Conservation (phyloP, 164 flowering plant genomes). For the Dillenia suffruticosa region DNA sequence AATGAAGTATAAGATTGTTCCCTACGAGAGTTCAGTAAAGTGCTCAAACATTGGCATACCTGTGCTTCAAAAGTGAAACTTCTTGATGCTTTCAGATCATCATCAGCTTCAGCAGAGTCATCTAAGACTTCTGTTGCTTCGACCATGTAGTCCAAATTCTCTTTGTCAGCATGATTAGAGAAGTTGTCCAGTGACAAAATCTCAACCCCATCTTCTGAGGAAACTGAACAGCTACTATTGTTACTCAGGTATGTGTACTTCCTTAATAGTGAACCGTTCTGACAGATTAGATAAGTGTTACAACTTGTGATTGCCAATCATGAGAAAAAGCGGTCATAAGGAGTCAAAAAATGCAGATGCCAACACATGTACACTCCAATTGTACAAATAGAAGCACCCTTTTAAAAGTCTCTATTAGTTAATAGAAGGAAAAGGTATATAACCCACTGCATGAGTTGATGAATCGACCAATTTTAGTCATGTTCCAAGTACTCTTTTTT, state of each 20-base stretch:
- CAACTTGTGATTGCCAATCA: too few species aligned
- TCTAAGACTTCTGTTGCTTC: conserved; percentile 28
- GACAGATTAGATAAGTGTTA: conserved; percentile 11
- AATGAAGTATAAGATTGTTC: too few species aligned
- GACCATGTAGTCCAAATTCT: conserved; percentile 17
- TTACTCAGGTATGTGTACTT: conserved; percentile 72
- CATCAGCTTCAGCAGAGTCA: conserved; percentile 15
- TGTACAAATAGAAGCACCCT: too few species aligned
- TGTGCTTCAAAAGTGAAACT: conserved; percentile 96
- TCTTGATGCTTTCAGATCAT: conserved; percentile 29
- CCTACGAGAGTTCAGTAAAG: not conserved
- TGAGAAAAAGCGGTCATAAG: too few species aligned
- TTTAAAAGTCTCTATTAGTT: too few species aligned
- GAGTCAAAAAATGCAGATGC: too few species aligned
- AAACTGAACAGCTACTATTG: conserved; percentile 82
- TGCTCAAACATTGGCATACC: conserved; percentile 29
- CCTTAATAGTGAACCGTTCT: conserved; percentile 89
- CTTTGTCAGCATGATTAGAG: conserved; percentile 26
- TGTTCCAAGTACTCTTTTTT: too few species aligned
- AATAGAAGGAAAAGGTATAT: too few species aligned
- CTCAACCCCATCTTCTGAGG: conserved; percentile 80
- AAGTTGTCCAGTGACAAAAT: conserved; percentile 40
- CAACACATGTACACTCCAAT: too few species aligned
- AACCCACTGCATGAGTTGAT: too few species aligned
- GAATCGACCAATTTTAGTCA: too few species aligned